Conservation (phyloP, 441 rosid genomes). For the Heliophila coronopifolia region DNA sequence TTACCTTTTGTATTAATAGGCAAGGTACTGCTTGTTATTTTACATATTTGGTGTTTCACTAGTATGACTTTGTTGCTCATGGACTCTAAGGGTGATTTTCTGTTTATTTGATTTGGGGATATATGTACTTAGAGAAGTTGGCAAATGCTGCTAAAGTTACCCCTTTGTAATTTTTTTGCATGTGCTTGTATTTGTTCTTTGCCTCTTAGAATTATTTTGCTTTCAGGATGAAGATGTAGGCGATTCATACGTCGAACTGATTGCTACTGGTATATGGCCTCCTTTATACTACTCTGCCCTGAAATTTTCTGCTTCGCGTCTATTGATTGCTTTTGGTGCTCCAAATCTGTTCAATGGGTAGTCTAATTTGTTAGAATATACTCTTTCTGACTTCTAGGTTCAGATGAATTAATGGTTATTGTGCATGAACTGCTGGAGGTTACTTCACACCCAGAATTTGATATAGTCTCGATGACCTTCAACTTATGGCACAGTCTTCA, state of each 20-base stretch:
- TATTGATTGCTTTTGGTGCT: constrained; percentile 18
- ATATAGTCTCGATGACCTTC: constrained; percentile 98
- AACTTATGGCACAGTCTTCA: constrained; percentile 99
- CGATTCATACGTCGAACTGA: constrained; percentile 92
- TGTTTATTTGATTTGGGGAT: background rate
- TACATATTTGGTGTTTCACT: constrained; percentile 9
- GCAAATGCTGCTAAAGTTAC: constrained; percentile 3
- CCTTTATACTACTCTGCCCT: constrained; percentile 9
- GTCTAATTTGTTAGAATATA: constrained; percentile 10
- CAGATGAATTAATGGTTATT: constrained; percentile 83
- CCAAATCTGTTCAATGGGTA: constrained; percentile 3
- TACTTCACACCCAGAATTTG: constrained; percentile 90
- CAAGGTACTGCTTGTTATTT: background rate
- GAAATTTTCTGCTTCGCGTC: constrained; percentile 20
- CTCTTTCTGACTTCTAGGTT: constrained; percentile 46
- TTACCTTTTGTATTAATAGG: background rate
- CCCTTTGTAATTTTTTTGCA: constrained; percentile 14
- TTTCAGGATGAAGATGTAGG: constrained; percentile 97
- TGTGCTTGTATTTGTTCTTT: constrained; percentile 3
- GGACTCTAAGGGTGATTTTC: constrained; percentile 2
- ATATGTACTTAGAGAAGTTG: too few relatives aligned
- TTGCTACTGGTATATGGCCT: constrained; percentile 68
- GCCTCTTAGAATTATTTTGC: constrained; percentile 22
- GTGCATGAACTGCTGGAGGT: constrained; percentile 82
- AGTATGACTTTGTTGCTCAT: constrained; percentile 14